Evolutionary conservation across 176 grass and related monocot genomes (phyloP).

Genomic region (Phoenix roebelenii): DNA sequence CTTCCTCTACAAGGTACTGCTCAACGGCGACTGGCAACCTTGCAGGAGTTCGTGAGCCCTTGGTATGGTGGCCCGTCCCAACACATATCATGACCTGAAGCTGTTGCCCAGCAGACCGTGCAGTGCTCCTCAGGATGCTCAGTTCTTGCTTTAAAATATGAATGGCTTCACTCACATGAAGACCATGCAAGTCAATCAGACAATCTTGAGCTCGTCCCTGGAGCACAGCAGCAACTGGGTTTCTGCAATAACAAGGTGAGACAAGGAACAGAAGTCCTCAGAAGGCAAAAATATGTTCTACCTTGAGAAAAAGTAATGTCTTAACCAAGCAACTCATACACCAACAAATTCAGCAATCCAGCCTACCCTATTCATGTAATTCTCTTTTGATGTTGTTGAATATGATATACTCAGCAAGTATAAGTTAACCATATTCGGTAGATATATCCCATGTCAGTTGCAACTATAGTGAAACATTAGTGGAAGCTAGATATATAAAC

Average conservation of each 20-base stretch:
- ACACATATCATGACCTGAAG: conserved; percentile 75
- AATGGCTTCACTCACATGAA: conserved; percentile 86
- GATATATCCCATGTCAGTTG: no score
- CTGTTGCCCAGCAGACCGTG: conserved; percentile 54
- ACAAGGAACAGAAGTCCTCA: no score
- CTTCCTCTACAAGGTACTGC: conserved; percentile 76
- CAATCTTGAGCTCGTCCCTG: conserved; percentile 30
- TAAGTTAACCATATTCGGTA: no score
- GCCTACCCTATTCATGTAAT: no score
- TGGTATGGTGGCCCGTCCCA: conserved; percentile 92
- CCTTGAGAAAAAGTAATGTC: no score
- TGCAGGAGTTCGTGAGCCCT: conserved; percentile 63
- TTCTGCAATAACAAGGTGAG: conserved; percentile 30
- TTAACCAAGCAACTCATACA: no score
- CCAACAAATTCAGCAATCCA: no score
- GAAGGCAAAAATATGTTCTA: no score
- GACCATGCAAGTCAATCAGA: conserved; percentile 75
- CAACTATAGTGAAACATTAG: no score
- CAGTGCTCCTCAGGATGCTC: conserved; percentile 36
- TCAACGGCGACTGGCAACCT: conserved; percentile 75
- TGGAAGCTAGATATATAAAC: no score
- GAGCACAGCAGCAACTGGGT: conserved; percentile 25
- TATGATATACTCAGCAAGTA: no score
- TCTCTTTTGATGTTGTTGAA: no score
- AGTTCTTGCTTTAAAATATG: conserved; percentile 67